Conservation (phyloP, 2,329 filamentous ascomycete species). For the Aspergillus sojae region DNA sequence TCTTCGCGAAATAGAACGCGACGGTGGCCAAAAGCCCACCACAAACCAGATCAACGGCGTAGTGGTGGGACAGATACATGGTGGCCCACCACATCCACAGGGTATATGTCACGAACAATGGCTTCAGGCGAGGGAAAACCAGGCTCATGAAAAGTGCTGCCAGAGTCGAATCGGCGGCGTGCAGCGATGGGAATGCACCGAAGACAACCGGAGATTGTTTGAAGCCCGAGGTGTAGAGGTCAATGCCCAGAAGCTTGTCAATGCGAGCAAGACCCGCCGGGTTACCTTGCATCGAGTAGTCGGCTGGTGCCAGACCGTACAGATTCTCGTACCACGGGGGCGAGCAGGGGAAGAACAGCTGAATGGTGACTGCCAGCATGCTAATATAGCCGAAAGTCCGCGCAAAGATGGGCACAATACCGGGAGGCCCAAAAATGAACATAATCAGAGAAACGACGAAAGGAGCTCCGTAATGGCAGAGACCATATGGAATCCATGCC, state of each 20-base stretch:
- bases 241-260: conserved; percentile 85
- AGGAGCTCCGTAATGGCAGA: conserved; percentile 86
- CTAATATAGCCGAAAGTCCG: conserved; percentile 92
- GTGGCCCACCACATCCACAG: conserved; percentile 98
- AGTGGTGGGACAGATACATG: conserved; percentile 97
- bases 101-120: conserved; percentile 79
- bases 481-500: conserved; percentile 90
- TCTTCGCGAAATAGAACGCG: conserved; percentile 80
- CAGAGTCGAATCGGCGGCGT: conserved; percentile 84
- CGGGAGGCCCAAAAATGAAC: conserved; percentile 87
- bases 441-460: conserved; percentile 76
- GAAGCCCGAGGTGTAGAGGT: conserved; percentile 92
- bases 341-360: conserved; percentile 89
- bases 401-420: conserved; percentile 81
- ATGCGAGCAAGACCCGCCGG: conserved; percentile 87
- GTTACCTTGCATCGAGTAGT: conserved; percentile 87
- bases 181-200: conserved; percentile 90
- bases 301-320: conserved; percentile 85
- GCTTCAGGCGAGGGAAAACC: conserved; percentile 80
- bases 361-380: conserved; percentile 81
- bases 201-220: conserved; percentile 89
- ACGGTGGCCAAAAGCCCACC: conserved; percentile 77
- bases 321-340: conserved; percentile 97
- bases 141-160: conserved; percentile 93
- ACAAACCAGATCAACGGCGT: conserved; percentile 87